Evolutionary conservation across 192 early-diverging fungal genomes (phyloP).

Genomic region (Backusella psychrophila): DNA sequence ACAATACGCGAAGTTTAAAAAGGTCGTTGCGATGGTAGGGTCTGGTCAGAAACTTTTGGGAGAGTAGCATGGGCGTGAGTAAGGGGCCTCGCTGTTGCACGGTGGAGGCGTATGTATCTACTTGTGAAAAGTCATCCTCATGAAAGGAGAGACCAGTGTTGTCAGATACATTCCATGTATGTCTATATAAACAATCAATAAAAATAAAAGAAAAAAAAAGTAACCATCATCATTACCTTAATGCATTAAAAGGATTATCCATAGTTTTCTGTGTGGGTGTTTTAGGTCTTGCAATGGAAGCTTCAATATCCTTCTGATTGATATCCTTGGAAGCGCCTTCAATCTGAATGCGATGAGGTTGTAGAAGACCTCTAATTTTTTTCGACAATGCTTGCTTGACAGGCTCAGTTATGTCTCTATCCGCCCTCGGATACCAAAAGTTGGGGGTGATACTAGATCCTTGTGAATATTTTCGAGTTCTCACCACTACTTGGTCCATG

Average conservation of each 20-base stretch:
- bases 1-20: conserved; percentile 60
- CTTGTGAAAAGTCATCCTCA: conserved; percentile 50
- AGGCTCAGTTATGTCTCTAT: conserved; percentile 12
- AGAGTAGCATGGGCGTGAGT: conserved; percentile 58
- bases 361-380: conserved; percentile 19
- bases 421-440: conserved; percentile 31
- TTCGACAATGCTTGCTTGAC: conserved; percentile 16
- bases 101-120: conserved; percentile 65
- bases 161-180: background rate
- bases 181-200: background rate
- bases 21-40: conserved; percentile 58
- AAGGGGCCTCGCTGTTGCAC: conserved; percentile 57
- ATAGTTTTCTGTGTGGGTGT: conserved; percentile 8
- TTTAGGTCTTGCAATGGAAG: conserved; percentile 13
- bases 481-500: background rate
- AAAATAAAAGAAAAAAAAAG: background rate
- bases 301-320: conserved; percentile 11
- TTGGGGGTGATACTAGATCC: background rate
- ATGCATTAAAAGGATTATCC: conserved; percentile 21
- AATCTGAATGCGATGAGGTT: conserved; percentile 15
- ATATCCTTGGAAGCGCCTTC: conserved; percentile 21
- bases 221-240: conserved; percentile 19
- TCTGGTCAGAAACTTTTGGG: conserved; percentile 62
- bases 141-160: background rate
- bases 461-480: background rate